Base-by-base conservation (phyloP, 2,329 filamentous ascomycete species). In the Didymosphaeria variabile region DNA sequence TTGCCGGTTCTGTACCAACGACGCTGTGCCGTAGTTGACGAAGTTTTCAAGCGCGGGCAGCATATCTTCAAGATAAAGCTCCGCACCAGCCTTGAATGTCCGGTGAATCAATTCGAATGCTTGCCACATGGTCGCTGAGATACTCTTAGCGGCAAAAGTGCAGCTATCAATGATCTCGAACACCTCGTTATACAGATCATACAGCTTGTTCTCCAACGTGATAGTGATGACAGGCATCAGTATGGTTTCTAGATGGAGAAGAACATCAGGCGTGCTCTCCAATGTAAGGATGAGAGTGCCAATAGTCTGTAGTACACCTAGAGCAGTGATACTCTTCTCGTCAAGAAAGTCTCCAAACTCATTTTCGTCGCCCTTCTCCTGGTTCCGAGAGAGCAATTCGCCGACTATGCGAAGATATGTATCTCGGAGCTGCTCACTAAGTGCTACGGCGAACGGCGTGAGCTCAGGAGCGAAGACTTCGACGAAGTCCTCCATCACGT, bases 101-200 rank as follows among this genome's bases (percentile, higher is more conserved):
- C 92, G 88, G 81, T 98, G 94, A 65, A 99, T 96, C 47, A 98
- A 86, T 81, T 97, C 94, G 77, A 99, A 99, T 2, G 95, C 94
- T 79, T 94, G 90, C 95, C 95, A 99, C 95, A 99, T 99, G 45
- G 92, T 97, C 10, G 91, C 88, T 1, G 95, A 97, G 69, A 99
- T 98, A 60, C 88, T 87, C 84, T 98, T 99, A 64, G 95, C 94
- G 12, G 95, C 93, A 77, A 98, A 99, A 8, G 95, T 99, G 84
- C 95, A 99, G 84, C 93, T 97, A 79, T 99, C 95, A 70, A 99
- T 97, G 71, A 99, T 99, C 81, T 99, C 95, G 70, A 99, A 99
- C 5, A 98, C 89, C 77, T 99, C 95, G 77, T 98, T 99, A 80
- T 97, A 99, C 23, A 99, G 83, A 79, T 99, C 92, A 75, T 97